Percentiles rank a stretch among this genome's conserved stretches.
Evolutionary conservation across 805 yeast genomes (phyloP).

Genomic region (Kodamaea lidongshanica): DNA sequence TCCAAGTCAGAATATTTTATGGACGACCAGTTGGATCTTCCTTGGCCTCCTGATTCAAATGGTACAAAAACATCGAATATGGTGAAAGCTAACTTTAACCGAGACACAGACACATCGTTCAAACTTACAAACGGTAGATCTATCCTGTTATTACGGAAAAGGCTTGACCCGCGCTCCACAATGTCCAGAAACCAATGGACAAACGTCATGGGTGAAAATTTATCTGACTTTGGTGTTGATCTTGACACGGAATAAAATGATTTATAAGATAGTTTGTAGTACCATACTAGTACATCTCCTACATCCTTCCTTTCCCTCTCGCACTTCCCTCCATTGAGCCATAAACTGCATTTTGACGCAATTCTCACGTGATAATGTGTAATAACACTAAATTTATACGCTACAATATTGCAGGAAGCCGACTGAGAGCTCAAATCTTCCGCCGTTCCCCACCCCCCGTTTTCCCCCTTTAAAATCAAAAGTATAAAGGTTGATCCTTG

Average conservation of each 20-base stretch:
- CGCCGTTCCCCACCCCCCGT: too few species aligned
- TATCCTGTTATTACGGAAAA: slow-evolving; percentile 21
- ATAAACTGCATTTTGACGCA: too few species aligned
- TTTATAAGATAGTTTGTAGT: background rate
- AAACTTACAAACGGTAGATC: slow-evolving; percentile 9
- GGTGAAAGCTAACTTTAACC: slow-evolving; percentile 8
- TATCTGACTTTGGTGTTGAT: slow-evolving; percentile 88
- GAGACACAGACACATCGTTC: slow-evolving; percentile 7
- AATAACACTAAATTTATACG: too few species aligned
- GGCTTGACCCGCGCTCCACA: slow-evolving; percentile 33
- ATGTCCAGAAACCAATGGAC: slow-evolving; percentile 51
- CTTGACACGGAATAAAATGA: slow-evolving; percentile 44
- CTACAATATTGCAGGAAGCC: too few species aligned
- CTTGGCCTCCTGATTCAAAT: slow-evolving; percentile 94
- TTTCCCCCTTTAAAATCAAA: too few species aligned
- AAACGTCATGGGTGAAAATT: slow-evolving; percentile 76
- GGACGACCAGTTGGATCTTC: slow-evolving; percentile 57
- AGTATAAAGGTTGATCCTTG: too few species aligned
- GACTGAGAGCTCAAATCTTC: too few species aligned
- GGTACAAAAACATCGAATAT: slow-evolving; percentile 25
- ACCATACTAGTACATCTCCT: too few species aligned
- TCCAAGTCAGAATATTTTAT: slow-evolving; percentile 43
- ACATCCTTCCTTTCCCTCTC: too few species aligned
- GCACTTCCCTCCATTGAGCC: too few species aligned
- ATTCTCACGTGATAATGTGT: slow-evolving; percentile 9